These are phyloP conservation scores for Cercophora scortea DNA, from an alignment of 495 filamentous ascomycete genomes.

Conservation along the genomic window DNA sequence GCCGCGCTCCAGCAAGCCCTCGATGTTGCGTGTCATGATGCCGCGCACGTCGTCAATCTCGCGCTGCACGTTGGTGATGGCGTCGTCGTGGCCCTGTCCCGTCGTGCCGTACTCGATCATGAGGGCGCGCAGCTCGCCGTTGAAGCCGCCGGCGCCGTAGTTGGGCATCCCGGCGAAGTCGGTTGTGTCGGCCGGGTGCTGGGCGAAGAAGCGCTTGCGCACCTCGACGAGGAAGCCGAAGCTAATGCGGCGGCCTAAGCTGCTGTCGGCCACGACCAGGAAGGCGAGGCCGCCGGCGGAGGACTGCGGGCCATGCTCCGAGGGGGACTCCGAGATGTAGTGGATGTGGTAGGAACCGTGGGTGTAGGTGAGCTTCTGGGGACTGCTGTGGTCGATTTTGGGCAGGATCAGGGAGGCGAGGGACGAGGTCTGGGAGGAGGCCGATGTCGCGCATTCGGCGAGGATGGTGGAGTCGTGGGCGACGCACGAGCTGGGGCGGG, in stretches of 20 bases:
- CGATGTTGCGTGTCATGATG: conserved; percentile 99
- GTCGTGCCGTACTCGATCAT: conserved; percentile 84
- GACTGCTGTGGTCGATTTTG: conserved; percentile 73
- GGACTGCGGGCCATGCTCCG: conserved; percentile 40
- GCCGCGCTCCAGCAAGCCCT: conserved; percentile 86
- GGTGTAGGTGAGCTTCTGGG: conserved; percentile 90
- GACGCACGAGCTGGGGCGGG: conserved; percentile 68
- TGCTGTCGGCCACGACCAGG: conserved; percentile 69
- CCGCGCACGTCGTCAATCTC: conserved; percentile 92
- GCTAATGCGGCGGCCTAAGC: conserved; percentile 75
- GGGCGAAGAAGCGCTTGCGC: conserved; percentile 73
- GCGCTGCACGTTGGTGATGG: conserved; percentile 68
- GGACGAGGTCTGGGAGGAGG: conserved; percentile 66
- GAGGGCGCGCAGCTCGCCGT: conserved; percentile 62
- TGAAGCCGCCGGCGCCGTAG: conserved; percentile 87
- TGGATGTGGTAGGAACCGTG: conserved; percentile 88
- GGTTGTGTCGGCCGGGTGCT: conserved; percentile 57
- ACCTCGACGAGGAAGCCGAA: conserved; percentile 92
- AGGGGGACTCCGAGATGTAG: conserved; percentile 83
- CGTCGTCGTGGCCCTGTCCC: conserved; percentile 65
- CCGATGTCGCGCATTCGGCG: conserved; percentile 76
- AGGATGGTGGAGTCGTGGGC: conserved; percentile 87
- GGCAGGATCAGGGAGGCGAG: conserved; percentile 93
- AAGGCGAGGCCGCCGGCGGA: conserved; percentile 76
- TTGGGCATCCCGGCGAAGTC: conserved; percentile 74